Evolutionary conservation across 345 rosid species (phyloP).

Genomic region (Zanthoxylum bungeanum): DNA sequence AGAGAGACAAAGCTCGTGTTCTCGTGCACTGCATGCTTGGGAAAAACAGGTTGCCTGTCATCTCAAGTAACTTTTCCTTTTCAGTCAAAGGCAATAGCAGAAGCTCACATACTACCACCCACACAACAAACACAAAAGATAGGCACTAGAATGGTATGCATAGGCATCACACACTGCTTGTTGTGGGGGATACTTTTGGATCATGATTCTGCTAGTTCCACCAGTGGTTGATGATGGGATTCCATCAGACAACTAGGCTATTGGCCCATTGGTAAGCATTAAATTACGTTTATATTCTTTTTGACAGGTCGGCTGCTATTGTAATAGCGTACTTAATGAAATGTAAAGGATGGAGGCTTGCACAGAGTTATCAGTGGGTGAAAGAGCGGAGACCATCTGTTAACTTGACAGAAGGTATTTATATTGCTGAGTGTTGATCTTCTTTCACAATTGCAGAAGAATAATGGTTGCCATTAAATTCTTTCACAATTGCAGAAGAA

Average conservation of each 20-base stretch:
- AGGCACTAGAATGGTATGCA: slow-evolving; percentile 1
- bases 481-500: no score
- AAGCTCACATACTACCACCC: background rate
- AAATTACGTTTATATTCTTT: slow-evolving; percentile 12
- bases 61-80: background rate
- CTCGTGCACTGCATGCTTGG: slow-evolving; percentile 99
- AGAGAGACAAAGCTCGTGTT: slow-evolving; percentile 89
- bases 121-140: background rate
- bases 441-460: background rate
- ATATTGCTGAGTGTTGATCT: background rate
- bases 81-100: background rate
- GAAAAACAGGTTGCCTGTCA: slow-evolving; percentile 68
- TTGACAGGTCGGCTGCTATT: slow-evolving; percentile 81
- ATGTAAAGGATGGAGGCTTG: slow-evolving; percentile 83
- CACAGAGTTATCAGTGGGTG: slow-evolving; percentile 86
- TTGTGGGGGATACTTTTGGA: background rate
- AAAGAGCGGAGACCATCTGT: slow-evolving; percentile 77
- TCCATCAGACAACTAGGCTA: background rate
- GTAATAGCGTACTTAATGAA: slow-evolving; percentile 93
- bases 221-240: slow-evolving; percentile 3
- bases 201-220: slow-evolving; percentile 1
- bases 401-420: slow-evolving; percentile 60
- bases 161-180: background rate
- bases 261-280: background rate
- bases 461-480: no score